phyloP scores from a whole-genome alignment of 495 filamentous ascomycete species.

The Terfezia claveryi region DNA sequence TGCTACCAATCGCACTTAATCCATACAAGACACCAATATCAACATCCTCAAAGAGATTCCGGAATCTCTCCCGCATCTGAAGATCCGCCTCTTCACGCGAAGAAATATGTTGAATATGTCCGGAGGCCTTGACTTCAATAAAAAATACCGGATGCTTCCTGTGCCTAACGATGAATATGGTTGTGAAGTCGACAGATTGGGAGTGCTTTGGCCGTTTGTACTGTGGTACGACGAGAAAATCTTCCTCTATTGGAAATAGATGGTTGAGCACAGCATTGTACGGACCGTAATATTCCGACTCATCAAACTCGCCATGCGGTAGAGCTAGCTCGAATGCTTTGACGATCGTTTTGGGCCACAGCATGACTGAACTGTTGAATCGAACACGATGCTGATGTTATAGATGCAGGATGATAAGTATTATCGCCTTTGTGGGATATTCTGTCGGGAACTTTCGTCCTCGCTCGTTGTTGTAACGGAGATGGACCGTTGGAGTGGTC shows the following conservation, averaged over 20 bases:
- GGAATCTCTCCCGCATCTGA: background rate
- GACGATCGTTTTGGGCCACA: too few relatives aligned
- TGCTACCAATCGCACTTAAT: background rate
- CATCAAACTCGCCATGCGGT: too few relatives aligned
- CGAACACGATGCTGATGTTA: too few relatives aligned
- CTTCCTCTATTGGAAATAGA: too few relatives aligned
- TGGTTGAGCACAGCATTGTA: too few relatives aligned
- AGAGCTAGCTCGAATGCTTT: too few relatives aligned
- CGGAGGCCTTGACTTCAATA: background rate
- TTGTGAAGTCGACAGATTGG: background rate
- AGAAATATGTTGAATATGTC: background rate
- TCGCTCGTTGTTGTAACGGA: background rate
- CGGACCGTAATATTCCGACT: too few relatives aligned
- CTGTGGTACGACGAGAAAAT: too few relatives aligned
- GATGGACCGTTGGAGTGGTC: too few relatives aligned
- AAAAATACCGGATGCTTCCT: background rate
- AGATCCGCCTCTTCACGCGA: background rate
- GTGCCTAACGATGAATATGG: background rate
- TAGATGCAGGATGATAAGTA: background rate
- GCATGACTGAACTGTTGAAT: background rate
- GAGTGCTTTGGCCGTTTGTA: too few relatives aligned
- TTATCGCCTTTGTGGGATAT: conserved; percentile 1
- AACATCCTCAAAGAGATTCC: background rate
- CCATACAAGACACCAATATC: background rate
- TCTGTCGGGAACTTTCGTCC: background rate